phyloP scores from a whole-genome alignment of 352 stramenopile species.

The Blastocystis hominis region DNA sequence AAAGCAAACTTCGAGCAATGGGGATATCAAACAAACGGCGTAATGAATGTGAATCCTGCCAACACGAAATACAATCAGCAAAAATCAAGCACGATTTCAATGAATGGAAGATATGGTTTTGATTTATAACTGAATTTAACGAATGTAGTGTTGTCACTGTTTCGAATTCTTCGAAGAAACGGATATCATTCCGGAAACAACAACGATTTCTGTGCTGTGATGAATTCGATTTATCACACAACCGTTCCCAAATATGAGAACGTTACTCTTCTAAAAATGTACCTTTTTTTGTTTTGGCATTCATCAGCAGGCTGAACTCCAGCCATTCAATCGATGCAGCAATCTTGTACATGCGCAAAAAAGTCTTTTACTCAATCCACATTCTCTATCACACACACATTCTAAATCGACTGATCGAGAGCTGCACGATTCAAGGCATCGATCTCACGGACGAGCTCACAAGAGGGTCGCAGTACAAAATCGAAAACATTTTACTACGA shows the following conservation, averaged over 20 bases:
- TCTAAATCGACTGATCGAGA: slow-evolving; percentile 40
- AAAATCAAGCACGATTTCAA: slow-evolving; percentile 13
- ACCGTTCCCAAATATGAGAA: neutral
- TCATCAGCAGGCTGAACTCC: neutral
- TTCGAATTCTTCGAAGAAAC: slow-evolving; percentile 19
- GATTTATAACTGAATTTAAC: neutral
- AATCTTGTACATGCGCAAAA: slow-evolving; percentile 18
- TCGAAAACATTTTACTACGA: slow-evolving; percentile 42
- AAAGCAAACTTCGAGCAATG: neutral
- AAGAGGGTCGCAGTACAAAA: slow-evolving; percentile 39
- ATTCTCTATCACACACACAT: slow-evolving; percentile 37
- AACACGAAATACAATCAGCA: slow-evolving; percentile 22
- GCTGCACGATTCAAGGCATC: slow-evolving; percentile 30
- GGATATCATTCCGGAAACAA: slow-evolving; percentile 8
- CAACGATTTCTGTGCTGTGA: slow-evolving; percentile 35
- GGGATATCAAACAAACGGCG: neutral
- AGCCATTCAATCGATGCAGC: neutral
- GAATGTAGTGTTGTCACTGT: slow-evolving; percentile 32
- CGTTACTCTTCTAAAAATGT: neutral
- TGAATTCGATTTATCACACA: slow-evolving; percentile 6
- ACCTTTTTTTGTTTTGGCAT: neutral
- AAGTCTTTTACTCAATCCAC: slow-evolving; percentile 26
- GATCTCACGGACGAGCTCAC: slow-evolving; percentile 31
- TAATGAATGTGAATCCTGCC: slow-evolving; percentile 27
- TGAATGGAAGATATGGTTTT: slow-evolving; percentile 45